A percentile compares a stretch with the other conserved stretches of the same genome.
These are phyloP conservation scores for Ustilago crameri DNA, from an alignment of 1,284 basidiomycete species.

Conservation along the genomic window DNA sequence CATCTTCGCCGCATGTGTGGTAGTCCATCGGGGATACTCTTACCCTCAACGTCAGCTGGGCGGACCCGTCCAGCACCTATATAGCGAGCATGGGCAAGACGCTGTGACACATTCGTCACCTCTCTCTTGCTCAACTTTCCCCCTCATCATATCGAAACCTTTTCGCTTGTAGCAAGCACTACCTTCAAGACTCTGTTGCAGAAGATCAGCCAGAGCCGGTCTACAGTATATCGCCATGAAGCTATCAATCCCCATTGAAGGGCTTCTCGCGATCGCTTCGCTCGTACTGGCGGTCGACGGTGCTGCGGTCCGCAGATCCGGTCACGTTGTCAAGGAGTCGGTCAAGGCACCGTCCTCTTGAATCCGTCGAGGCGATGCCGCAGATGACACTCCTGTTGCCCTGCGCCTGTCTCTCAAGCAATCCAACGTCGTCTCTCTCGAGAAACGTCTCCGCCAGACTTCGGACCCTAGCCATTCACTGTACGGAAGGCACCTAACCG, in stretches of 20 bases:
- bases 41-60: no score
- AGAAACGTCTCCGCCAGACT: slow-evolving; percentile 58
- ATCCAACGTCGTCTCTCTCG: slow-evolving; percentile 37
- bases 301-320: slow-evolving; percentile 14
- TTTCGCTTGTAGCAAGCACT: no score
- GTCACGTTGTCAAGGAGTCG: slow-evolving; percentile 43
- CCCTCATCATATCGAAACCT: no score
- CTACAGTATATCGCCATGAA: slow-evolving; percentile 8
- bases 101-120: no score
- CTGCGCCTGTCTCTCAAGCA: slow-evolving; percentile 55
- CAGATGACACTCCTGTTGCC: slow-evolving; percentile 25
- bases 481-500: slow-evolving; percentile 73
- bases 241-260: slow-evolving; percentile 35
- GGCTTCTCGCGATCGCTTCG: slow-evolving; percentile 41
- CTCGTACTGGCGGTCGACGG: slow-evolving; percentile 41
- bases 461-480: slow-evolving; percentile 72
- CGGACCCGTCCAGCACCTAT: no score
- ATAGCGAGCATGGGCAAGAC: no score
- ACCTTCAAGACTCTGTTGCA: no score
- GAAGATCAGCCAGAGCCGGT: no score
- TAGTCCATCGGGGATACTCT: no score
- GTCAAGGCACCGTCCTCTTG: slow-evolving; percentile 44
- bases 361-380: slow-evolving; percentile 40
- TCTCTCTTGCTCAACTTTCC: no score
- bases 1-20: no score